phyloP scores from a whole-genome alignment of 176 grass and related monocot genomes.

The Oryza meridionalis region DNA sequence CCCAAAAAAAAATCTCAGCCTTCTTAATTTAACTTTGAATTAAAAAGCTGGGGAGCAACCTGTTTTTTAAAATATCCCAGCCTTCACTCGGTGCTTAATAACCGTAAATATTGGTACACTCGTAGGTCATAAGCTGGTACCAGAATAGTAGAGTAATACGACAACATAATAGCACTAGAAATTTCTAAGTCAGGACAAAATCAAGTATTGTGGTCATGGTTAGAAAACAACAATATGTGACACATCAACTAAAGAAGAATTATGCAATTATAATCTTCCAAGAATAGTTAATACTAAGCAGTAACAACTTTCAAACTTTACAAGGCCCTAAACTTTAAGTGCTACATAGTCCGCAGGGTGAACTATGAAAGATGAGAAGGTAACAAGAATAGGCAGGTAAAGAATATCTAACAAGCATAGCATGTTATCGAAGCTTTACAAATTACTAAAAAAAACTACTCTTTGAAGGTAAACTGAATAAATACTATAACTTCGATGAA shows the following conservation, averaged over 20 bases:
- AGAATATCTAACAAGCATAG: not conserved
- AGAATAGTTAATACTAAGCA: not conserved
- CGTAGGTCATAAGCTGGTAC: not conserved
- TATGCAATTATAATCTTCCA: conserved; percentile 5
- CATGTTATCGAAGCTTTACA: not conserved
- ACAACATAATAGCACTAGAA: not conserved
- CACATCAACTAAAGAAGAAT: not conserved
- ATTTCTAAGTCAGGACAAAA: not conserved
- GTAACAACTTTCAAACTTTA: conserved; percentile 10
- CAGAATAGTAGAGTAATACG: not conserved
- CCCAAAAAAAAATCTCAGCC: not conserved
- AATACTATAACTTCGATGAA: not conserved
- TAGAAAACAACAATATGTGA: too few relatives aligned
- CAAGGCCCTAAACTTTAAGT: too few relatives aligned
- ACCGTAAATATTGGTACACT: not conserved
- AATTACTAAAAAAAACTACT: not conserved
- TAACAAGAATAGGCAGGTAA: not conserved
- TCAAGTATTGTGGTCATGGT: not conserved
- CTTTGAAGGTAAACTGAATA: not conserved
- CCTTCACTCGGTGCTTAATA: not conserved
- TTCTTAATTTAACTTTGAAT: not conserved
- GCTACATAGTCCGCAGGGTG: not conserved
- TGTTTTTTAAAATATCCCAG: not conserved
- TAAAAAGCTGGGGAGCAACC: not conserved
- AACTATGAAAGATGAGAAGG: not conserved